Evolutionary conservation across 1,284 basidiomycete species (phyloP).

Genomic region (Naganishia liquefaciens): DNA sequence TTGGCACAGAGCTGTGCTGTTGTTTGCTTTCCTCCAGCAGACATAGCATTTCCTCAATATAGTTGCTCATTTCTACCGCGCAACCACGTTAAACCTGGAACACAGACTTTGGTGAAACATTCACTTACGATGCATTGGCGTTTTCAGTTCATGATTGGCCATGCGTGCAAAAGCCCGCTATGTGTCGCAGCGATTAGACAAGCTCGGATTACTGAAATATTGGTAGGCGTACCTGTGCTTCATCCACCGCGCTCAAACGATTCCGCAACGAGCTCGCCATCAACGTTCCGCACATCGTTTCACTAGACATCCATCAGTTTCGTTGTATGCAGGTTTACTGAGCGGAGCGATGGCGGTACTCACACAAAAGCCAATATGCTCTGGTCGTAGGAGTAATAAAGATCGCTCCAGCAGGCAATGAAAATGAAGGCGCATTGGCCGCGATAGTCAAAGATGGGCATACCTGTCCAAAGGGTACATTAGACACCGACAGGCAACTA

Average conservation of each 20-base stretch:
- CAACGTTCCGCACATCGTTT: slow-evolving; percentile 44
- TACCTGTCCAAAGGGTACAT: slow-evolving; percentile 32
- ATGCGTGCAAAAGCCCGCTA: slow-evolving; percentile 42
- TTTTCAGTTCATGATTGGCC: slow-evolving; percentile 42
- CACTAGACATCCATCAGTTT: slow-evolving; percentile 23
- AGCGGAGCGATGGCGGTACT: background rate
- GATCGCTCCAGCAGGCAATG: slow-evolving; percentile 48
- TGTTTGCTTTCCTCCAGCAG: slow-evolving; percentile 34
- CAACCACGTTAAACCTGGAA: background rate
- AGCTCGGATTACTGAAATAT: background rate
- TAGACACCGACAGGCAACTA: background rate
- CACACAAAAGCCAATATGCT: slow-evolving; percentile 46
- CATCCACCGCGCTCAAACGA: slow-evolving; percentile 31
- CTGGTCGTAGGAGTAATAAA: slow-evolving; percentile 46
- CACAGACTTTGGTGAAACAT: background rate
- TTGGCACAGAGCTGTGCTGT: slow-evolving; percentile 11
- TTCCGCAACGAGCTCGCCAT: slow-evolving; percentile 34
- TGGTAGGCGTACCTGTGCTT: slow-evolving; percentile 36
- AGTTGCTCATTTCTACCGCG: slow-evolving; percentile 29
- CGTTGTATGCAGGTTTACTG: background rate
- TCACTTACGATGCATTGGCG: slow-evolving; percentile 41
- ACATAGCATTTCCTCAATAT: slow-evolving; percentile 23
- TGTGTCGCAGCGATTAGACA: background rate
- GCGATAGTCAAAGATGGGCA: slow-evolving; percentile 50
- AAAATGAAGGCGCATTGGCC: slow-evolving; percentile 48